Evolutionary conservation across 192 early-diverging fungal species (phyloP).

Genomic region (Gigaspora rosea): DNA sequence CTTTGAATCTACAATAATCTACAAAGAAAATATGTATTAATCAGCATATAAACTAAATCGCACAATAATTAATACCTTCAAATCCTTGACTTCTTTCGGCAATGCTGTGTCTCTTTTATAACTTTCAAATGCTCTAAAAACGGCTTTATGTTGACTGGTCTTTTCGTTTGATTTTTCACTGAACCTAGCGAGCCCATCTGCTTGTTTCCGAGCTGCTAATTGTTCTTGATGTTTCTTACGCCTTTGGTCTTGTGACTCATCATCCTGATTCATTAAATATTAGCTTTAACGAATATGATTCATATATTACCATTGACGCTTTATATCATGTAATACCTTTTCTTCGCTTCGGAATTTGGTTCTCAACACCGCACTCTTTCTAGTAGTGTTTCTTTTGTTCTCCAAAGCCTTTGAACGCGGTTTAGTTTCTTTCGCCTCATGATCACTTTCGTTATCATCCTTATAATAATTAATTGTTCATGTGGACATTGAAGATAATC

Average conservation of each 20-base stretch:
- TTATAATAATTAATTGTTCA: neutral
- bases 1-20: slow-evolving; percentile 89
- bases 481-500: neutral
- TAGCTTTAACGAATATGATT: neutral
- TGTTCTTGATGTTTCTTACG: slow-evolving; percentile 89
- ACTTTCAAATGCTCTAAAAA: slow-evolving; percentile 91
- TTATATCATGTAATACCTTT: neutral
- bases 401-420: slow-evolving; percentile 28
- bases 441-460: slow-evolving; percentile 26
- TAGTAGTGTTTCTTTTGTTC: slow-evolving; percentile 37
- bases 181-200: slow-evolving; percentile 81
- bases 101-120: slow-evolving; percentile 89
- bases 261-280: slow-evolving; percentile 50
- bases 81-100: slow-evolving; percentile 75
- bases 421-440: slow-evolving; percentile 42
- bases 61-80: slow-evolving; percentile 50
- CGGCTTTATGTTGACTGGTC: slow-evolving; percentile 66
- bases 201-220: slow-evolving; percentile 71
- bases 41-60: neutral
- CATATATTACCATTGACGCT: neutral
- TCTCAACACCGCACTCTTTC: slow-evolving; percentile 68
- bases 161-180: slow-evolving; percentile 61
- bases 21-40: neutral
- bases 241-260: slow-evolving; percentile 75
- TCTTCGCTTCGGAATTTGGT: slow-evolving; percentile 82